Evolutionary conservation across 2,329 filamentous ascomycete genomes (phyloP), one percentile per base, ranked within the genome.

Genomic region (Neofusicoccum ribis): DNA sequence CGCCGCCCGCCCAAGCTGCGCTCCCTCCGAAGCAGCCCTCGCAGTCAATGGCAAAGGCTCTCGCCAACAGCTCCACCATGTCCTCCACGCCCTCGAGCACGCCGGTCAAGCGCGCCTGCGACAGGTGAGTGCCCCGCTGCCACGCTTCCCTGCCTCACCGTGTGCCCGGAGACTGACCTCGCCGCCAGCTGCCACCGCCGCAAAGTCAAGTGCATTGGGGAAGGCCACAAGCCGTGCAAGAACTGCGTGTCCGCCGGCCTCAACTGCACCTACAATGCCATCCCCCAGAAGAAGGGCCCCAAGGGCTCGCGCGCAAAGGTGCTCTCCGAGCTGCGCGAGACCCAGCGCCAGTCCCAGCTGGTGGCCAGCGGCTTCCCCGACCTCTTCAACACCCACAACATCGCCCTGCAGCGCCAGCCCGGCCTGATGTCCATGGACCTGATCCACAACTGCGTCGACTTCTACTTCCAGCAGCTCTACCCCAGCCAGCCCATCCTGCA

Each of bases 401-500:
- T 77, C 68, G 73, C 75, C 74, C 74, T 71, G 76, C 70, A 70
- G 79, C 77, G 82, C 71, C 80, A 81, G 68, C 75, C 81, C 67
- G 75, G 83, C 68, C 74, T 88, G 75, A 69, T 83, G 72, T 73
- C 80, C 73, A 73, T 79, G 78, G 72, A 82, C 78, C 68, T 86
- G 77, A 73, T 85, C 71, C 75, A 81, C 49, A 75, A 74, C 62
- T 88, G 86, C 71, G 79, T 88, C 65, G 85, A 88, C 50, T 85
- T 86, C 68, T 89, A 86, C 76, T 86, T 88, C 75, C 78, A 82
- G 69, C 82, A 88, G 72, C 82, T 89, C 62, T 89, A 89, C 68
- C 85, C 86, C n/a, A 86, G 86, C 61, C 86, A 88, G 79, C 87
- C 87, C 0, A 81, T 89, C 3, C 74, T 89, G 7, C 84, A 88